A percentile compares a stretch with the other conserved stretches of the same genome.
These are phyloP conservation scores for Venturia pyrina DNA, from an alignment of 2,329 filamentous ascomycete species.

Conservation along the genomic window DNA sequence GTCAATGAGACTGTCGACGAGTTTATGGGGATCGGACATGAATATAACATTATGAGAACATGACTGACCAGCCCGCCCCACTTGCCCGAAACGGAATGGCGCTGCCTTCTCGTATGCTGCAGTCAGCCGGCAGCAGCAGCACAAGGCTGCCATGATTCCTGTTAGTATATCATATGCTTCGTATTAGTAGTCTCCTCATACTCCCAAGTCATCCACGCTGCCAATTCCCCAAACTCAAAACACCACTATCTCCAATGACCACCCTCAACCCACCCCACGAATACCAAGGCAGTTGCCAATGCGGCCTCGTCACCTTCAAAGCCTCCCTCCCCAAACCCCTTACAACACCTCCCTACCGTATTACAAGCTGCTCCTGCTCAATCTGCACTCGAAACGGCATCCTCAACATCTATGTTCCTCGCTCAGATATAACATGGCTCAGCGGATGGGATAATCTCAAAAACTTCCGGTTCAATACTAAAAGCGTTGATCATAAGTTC, in stretches of 20 bases:
- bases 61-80: no score
- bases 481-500: neutral
- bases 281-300: slow-evolving; percentile 1
- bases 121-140: no score
- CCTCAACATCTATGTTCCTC: neutral
- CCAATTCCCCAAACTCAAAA: neutral
- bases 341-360: neutral
- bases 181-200: no score
- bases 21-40: neutral
- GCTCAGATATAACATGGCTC: neutral
- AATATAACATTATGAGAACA: neutral
- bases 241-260: neutral
- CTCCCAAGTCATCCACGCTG: no score
- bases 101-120: no score
- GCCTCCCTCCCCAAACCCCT: neutral
- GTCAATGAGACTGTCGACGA: neutral
- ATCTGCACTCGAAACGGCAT: slow-evolving; percentile 1
- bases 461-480: neutral
- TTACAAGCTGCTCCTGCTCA: neutral
- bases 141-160: no score
- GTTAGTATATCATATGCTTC: no score
- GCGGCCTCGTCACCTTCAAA: neutral
- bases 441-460: neutral
- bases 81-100: no score
- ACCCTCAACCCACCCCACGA: neutral